Base-by-base conservation (phyloP, 2,329 filamentous ascomycete genomes). In the Neospermospora avenae region DNA sequence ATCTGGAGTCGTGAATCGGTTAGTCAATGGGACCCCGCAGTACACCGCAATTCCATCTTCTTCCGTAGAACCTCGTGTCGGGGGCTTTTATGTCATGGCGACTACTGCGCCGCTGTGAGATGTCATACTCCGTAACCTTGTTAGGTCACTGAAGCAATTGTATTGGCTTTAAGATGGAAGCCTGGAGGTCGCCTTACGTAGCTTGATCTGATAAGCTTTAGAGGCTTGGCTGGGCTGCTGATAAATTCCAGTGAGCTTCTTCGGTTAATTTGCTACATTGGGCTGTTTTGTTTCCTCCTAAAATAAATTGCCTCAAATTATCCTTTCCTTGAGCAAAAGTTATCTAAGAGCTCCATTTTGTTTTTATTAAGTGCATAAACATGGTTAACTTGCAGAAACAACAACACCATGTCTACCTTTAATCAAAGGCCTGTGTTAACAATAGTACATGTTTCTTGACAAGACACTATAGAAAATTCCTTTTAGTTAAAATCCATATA, bases 131-230 rank as follows among this genome's bases (percentile, higher is more conserved):
- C 42, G 31, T 58, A 59, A 46, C 53, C 49, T 34, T n/a, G 22
- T 51, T 42, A 45, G 25, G 57, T 63, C 61, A 60, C 41, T 56
- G 55, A 55, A 18, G 55, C 8, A 2, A 13, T 51, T 46, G 37
- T 13, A 63, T 60, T 63, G 61, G 61, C 39, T 55, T 49, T 62
- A 37, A 57, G 42, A 6, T 39, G 49, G 57, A 31, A 45, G 56
- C 60, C 60, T 62, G 35, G 45, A 52, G 39, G 11, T 18, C 18
- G 51, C 28, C 20, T 20, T 54, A 54, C 28, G 28, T 28, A 41
- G 52, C 37, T 28, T 37, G 44, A 56, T 44, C 57, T 44, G 55
- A 57, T 51, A 28, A 42, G 48, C 28, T 37, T 48, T 28, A 37
- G 28, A 24, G 49, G 22, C 49, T 39, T 39, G 37, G 51, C 51